Base-by-base conservation (phyloP, 148 eudicot species). In the Persicaria tinctoria region DNA sequence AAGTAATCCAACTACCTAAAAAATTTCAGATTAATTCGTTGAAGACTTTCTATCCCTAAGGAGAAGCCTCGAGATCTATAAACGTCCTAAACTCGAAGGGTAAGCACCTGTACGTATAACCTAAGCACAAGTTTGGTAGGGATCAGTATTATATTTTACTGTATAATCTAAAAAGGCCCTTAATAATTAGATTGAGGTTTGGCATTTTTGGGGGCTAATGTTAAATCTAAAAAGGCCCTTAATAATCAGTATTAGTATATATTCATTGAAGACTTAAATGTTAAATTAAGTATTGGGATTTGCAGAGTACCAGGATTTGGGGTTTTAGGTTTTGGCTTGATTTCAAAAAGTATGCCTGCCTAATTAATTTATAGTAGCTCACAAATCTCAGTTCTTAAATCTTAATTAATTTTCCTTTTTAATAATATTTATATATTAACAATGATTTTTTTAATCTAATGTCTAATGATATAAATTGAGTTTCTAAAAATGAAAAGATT, bases 191-290 rank as follows among this genome's bases (percentile, higher is more conserved):
- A 38, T 64, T 64, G 17, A 64, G 47, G 45, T 64, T 64, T 64
- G 70, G 70, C 70, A 64, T 64, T 64, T 64, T 64, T 12, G 47
- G 70, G 48, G 70, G 70, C 48, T 66, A 66, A n/a, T n/a, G n/a
- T n/a, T n/a, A n/a, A 60, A 27, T 23, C 44, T 8, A 2, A 56
- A 2, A 8, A 63, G 46, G 23, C 23, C 23, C 23, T 20, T 20
- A 20, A 20, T 20, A 20, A 20, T n/a, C n/a, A n/a, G n/a, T n/a
- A n/a, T n/a, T n/a, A n/a, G n/a, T n/a, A n/a, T n/a, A n/a, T n/a
- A n/a, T n/a, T n/a, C n/a, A n/a, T n/a, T n/a, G n/a, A n/a, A n/a
- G n/a, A n/a, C n/a, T n/a, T n/a, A 64, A 4, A 64, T 32, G 17
- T 5, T 64, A 64, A 5, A 66, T 13, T 13, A 66, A 1, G 47